Conservation (phyloP, 2,329 filamentous ascomycete genomes). For the Alternaria brassicicola region DNA sequence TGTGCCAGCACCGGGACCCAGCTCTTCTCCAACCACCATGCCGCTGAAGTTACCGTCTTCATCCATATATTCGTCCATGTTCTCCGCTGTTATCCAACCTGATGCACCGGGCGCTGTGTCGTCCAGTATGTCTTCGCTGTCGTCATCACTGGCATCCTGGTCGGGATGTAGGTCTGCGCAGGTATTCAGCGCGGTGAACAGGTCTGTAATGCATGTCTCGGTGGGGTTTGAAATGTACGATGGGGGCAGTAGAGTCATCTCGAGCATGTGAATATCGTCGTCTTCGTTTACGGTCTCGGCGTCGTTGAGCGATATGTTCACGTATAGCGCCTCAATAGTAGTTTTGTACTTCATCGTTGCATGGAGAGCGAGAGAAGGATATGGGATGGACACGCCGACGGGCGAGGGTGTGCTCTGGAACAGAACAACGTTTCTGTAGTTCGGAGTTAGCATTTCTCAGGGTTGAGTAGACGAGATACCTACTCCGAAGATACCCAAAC, state of each 20-base stretch:
- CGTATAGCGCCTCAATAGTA: conserved; percentile 42
- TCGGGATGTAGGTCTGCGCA: conserved; percentile 81
- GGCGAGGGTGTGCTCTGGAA: conserved; percentile 63
- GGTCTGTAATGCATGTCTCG: conserved; percentile 51
- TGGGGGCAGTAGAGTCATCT: conserved; percentile 69
- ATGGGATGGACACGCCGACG: conserved; percentile 71
- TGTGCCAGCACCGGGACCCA: conserved; percentile 49
- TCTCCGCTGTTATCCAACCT: conserved; percentile 91
- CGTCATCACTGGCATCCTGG: conserved; percentile 64
- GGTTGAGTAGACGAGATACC: not conserved
- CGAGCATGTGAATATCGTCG: conserved; percentile 67
- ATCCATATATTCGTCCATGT: conserved; percentile 73
- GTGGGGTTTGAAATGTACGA: conserved; percentile 31
- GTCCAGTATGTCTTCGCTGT: conserved; percentile 55
- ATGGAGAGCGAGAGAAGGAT: conserved; percentile 76
- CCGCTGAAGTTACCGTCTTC: conserved; percentile 49
- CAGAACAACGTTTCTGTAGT: conserved; percentile 61
- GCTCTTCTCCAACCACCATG: conserved; percentile 31
- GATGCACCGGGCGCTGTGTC: conserved; percentile 72
- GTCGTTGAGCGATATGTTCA: conserved; percentile 55
- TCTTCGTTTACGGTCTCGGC: conserved; percentile 64
- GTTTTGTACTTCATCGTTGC: conserved; percentile 67
- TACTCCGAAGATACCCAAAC: conserved; percentile 58
- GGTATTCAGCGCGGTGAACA: conserved; percentile 73
- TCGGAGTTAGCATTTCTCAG: not conserved